Base-by-base conservation (phyloP, 176 grass and related monocot genomes). In the Avena sativa region DNA sequence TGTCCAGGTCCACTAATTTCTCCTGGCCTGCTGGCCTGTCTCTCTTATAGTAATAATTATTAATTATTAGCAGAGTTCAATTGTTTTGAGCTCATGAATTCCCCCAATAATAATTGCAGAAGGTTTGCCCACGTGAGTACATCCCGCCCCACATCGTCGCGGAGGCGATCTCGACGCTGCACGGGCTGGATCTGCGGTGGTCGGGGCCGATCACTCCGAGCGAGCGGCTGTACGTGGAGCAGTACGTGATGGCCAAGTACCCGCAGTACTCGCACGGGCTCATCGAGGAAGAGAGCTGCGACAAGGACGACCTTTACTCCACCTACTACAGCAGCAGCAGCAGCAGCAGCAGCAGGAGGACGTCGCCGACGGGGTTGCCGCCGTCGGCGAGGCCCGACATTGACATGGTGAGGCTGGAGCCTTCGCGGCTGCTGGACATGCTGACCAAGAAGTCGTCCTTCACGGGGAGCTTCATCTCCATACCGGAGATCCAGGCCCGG, bases 221-320 rank as follows among this genome's bases (percentile, higher is more conserved):
- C 28, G 93, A 95, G 88, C 88, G 89, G 43, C 82, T 76, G 16
- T 95, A 95, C 40, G 93, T 95, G 38, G 90, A 90, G 83, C 86
- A 95, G 70, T 92, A 95, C 58, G 90, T 95, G 58, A 64, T 86
- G 61, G 88, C 90, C n/a, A 95, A 86, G 70, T 95, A 95, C 79
- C 93, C 93, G 7, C 93, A 95, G 80, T 95, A 95, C 88, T 95
- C 90, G 1, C 88, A 95, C 56, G 93, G 93, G 6, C 93, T 95
- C 68, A 86, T 92, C 55, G 79, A 92, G 81, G 88, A 92, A 36
- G 87, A 23, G 57, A 47, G 72, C 72, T 71, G 79, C 43, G 87
- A 94, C 83, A 92, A 90, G 82, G 88, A 87, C 43, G 87, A 94
- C 59, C 81, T 94, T 30, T 88, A 89, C 89, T 79, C 85, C 44